Evolutionary conservation across 2,329 filamentous ascomycete species (phyloP), one percentile per base, ranked within the genome.

Genomic region (Chaetothyriales sp.): DNA sequence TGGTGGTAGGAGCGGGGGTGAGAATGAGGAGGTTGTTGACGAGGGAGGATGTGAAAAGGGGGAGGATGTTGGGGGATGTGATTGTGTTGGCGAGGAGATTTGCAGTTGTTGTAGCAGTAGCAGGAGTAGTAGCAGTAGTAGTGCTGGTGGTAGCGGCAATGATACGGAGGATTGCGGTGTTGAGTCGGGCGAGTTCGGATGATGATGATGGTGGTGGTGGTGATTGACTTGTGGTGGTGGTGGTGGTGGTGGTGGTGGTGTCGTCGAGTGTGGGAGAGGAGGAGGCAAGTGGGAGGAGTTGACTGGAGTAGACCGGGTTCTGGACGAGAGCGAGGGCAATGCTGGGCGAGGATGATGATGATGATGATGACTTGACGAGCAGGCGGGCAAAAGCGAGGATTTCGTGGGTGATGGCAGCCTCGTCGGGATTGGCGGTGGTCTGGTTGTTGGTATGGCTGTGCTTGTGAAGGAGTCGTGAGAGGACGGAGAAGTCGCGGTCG

Each of bases 111-210:
- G 18, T 1, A n/a, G 18, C 2, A n/a, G 15, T 19, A 7, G 2
- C n/a, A n/a, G 43, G 2, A 10, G 15, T 44, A 8, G 18, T 44
- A 8, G 43, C 9, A 12, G 18, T 22, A n/a, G 18, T 10, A n/a
- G 15, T 19, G 43, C 4, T 10, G 8, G 3, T 10, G 43, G 18
- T n/a, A 10, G 18, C 12, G 43, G 43, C n/a, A 20, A 45, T 20
- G 3, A 46, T 55, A 15, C 56, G 53, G 10, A 57, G 44, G 5
- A 58, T 48, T 47, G 57, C 55, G 26, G 57, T 55, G 2, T 26
- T 46, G 2, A 56, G 46, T 10, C 55, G 49, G 8, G 51, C 55
- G 15, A 55, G 51, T 2, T 54, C 55, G 32, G 18, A 46, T 42
- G 3, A 32, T 12, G 6, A 25, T 25, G 22, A n/a, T 25, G 22